Evolutionary conservation across 441 rosid genomes (phyloP), one percentile per base, ranked within the genome.

Genomic region (Eruca vesicaria): DNA sequence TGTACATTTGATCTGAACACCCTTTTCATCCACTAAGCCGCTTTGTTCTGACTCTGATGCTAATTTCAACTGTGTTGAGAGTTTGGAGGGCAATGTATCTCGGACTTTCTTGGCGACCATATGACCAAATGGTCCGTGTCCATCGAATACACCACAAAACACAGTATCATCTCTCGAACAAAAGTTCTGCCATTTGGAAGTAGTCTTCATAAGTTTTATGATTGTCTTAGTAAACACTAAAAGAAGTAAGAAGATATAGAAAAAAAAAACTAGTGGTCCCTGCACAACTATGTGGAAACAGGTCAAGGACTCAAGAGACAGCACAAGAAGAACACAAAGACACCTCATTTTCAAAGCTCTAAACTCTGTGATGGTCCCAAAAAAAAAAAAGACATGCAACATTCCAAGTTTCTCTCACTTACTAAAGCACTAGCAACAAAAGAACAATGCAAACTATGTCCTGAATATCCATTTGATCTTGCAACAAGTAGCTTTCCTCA

Each of bases 51-150:
- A 74, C 52, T 75, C 69, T 16, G 65, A 74, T 32, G 62, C 63
- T 71, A 74, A 59, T 78, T 84, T 86, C 89, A 90, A 73, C 63
- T 85, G 90, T 0, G 79, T 79, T 71, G 78, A 79, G 72, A 89
- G 80, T 5, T 78, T 80, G 52, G 62, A 72, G 10, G 94, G 90
- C 74, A 89, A 86, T 57, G 89, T 80, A 73, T 89, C 94, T 59
- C 92, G 77, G 36, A 86, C 90, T 83, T 84, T 87, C 84, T 83
- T 86, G 2, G 94, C 87, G 6, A 87, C 94, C 89, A 85, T 85
- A 82, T 89, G 94, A 82, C 94, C 94, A 45, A 81, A 87, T 18
- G 92, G 94, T 70, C 94, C 94, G n/a, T 89, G 94, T 38, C 94
- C 94, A 75, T 89, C 94, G 48, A 89, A 89, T 71, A 89, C 87